These are phyloP conservation scores for Backusella morwellensis DNA, from an alignment of 192 early-diverging fungal species.

Conservation along the genomic window DNA sequence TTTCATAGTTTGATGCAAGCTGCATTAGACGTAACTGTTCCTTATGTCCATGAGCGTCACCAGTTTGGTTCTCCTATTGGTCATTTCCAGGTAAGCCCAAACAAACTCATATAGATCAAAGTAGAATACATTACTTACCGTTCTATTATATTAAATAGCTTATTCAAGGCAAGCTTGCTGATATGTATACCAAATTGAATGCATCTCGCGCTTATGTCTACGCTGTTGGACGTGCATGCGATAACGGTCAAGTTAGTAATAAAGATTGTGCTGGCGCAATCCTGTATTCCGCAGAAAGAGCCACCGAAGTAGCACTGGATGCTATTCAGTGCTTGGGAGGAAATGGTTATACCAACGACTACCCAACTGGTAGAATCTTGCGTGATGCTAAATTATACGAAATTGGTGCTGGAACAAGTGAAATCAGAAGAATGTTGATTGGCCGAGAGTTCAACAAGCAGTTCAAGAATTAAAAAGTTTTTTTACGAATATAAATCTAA, in stretches of 20 bases:
- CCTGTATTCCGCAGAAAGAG: slow-evolving; percentile 90
- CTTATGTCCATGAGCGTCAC: slow-evolving; percentile 84
- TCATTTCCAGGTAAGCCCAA: slow-evolving; percentile 66
- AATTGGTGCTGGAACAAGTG: slow-evolving; percentile 95
- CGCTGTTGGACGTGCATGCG: slow-evolving; percentile 85
- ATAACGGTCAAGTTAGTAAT: slow-evolving; percentile 73
- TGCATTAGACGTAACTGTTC: slow-evolving; percentile 76
- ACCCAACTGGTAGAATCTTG: slow-evolving; percentile 81
- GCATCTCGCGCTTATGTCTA: slow-evolving; percentile 90
- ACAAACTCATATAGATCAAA: background rate
- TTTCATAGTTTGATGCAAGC: slow-evolving; percentile 76
- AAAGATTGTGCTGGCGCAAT: slow-evolving; percentile 95
- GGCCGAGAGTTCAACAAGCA: slow-evolving; percentile 78
- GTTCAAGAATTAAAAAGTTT: slow-evolving; percentile 34
- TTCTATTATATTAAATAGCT: slow-evolving; percentile 36
- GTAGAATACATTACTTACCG: background rate
- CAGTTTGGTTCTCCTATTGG: slow-evolving; percentile 88
- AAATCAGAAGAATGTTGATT: slow-evolving; percentile 93
- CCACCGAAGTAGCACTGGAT: slow-evolving; percentile 89
- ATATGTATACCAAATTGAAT: slow-evolving; percentile 96
- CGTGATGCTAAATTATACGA: slow-evolving; percentile 96
- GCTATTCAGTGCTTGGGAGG: slow-evolving; percentile 95
- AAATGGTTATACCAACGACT: slow-evolving; percentile 95
- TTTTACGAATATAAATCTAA: slow-evolving; percentile 7
- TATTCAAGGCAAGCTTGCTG: slow-evolving; percentile 93